Conservation (phyloP, 768 basidiomycete species). For the Tylopilus sp. region DNA sequence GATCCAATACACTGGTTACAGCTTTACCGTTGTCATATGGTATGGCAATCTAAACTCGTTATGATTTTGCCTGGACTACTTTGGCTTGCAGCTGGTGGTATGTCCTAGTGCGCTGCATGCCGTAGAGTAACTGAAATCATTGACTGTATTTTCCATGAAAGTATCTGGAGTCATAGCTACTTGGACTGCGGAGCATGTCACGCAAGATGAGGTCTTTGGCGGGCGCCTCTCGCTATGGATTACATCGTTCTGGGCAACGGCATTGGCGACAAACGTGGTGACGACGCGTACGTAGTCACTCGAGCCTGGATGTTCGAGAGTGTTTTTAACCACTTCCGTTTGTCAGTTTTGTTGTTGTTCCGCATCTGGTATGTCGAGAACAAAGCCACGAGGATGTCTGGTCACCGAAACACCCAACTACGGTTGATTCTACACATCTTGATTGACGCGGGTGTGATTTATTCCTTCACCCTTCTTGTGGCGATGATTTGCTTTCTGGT, state of each 20-base stretch:
- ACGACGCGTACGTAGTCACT: constrained; percentile 6
- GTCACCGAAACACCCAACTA: neutral
- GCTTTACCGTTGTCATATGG: constrained; percentile 12
- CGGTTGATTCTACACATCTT: neutral
- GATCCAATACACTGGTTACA: neutral
- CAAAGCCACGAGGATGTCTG: neutral
- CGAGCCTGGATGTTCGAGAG: neutral
- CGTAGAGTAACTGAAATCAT: neutral
- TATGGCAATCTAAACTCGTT: constrained; percentile 4
- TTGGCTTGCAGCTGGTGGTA: constrained; percentile 3
- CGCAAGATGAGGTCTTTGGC: neutral
- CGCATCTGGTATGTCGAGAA: constrained; percentile 9
- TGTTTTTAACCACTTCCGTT: neutral
- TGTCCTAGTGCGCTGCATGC: neutral
- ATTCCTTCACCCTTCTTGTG: constrained; percentile 6
- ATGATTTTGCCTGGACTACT: constrained; percentile 7
- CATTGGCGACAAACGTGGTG: constrained; percentile 7
- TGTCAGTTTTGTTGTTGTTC: neutral
- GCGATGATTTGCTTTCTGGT: neutral
- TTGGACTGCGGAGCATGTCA: neutral
- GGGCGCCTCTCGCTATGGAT: constrained; percentile 4
- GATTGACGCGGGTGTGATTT: constrained; percentile 8
- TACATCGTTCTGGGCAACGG: constrained; percentile 1
- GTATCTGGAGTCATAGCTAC: constrained; percentile 2
- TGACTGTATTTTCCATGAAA: neutral